Evolutionary conservation across 768 basidiomycete species (phyloP), one percentile per base, ranked within the genome.

Genomic region (Pleurotus eryngii): DNA sequence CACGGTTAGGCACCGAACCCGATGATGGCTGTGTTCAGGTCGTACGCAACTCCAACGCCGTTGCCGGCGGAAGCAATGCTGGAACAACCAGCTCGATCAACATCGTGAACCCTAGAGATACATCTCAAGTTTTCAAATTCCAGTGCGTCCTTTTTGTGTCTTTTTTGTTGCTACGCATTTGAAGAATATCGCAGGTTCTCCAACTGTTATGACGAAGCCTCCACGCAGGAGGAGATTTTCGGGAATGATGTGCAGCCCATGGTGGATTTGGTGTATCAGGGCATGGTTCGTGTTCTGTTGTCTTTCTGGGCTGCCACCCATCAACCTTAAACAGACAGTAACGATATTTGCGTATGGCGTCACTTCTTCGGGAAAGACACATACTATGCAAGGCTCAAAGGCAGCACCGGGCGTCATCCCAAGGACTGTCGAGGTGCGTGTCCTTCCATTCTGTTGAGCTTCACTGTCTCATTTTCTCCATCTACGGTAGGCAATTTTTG

Each of bases 331-430:
- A 18, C 56, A 92, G 89, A 92, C 88, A 0, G 85, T 92, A 3
- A 94, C 92, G 8, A 85, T 95, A 14, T 94, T 95, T 61, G 90
- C 91, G 1, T 95, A 95, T 70, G 93, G 93, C 5, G 92, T 94
- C 11, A 95, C 92, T 8, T 92, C 90, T 1, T 92, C 89, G 4
- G 93, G 92, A 15, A 95, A 94, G 76, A 95, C 92, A 0, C 84
- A 93, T 69, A 96, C 94, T 0, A 95, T 96, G 90, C 92, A 95
- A 72, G 93, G 93, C 38, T 84, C 79, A 5, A 78, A 71, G 38
- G 48, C 76, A 1, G 79, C 90, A 30, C 90, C 89, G n/a, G 93
- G 93, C 0, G 86, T 95, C 55, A 95, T 95, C 61, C 91, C 91
- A 20, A 80, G 90, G 24, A 84, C 86, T 5, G 85, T 95, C n/a